A percentile compares a stretch with the other conserved stretches of the same genome.
phyloP scores from a whole-genome alignment of 2,329 filamentous ascomycete species.

The Pestalotiopsis sp. region DNA sequence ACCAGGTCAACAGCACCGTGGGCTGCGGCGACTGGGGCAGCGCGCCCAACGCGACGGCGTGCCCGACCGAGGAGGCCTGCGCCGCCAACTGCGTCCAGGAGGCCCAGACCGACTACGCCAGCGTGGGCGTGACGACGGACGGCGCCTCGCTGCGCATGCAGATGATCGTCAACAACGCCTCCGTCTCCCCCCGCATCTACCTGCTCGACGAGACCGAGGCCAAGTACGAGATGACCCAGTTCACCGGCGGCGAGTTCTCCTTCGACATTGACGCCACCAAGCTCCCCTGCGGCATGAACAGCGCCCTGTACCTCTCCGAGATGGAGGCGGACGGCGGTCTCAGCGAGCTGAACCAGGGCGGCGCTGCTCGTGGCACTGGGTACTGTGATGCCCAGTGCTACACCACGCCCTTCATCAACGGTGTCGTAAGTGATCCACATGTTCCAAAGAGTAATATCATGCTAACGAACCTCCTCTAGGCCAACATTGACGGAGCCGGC shows the following conservation, averaged over 20 bases:
- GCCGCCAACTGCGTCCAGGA: conserved; percentile 54
- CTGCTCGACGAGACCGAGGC: conserved; percentile 53
- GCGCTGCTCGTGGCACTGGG: conserved; percentile 36
- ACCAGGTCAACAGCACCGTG: conserved; percentile 33
- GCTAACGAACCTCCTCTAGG: conserved; percentile 22
- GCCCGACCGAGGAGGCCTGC: conserved; percentile 49
- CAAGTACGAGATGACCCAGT: conserved; percentile 59
- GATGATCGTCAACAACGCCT: conserved; percentile 29
- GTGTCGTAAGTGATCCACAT: conserved; percentile 26
- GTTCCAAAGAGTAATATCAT: not conserved
- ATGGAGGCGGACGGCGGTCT: conserved; percentile 60
- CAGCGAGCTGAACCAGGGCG: conserved; percentile 39
- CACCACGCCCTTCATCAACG: conserved; percentile 36
- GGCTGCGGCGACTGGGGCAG: conserved; percentile 35
- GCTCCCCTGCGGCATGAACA: conserved; percentile 63
- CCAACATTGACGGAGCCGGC: conserved; percentile 32
- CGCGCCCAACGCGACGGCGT: conserved; percentile 40
- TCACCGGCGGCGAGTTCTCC: conserved; percentile 60
- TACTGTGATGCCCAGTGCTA: conserved; percentile 40
- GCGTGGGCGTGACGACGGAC: conserved; percentile 30
- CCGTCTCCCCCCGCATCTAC: conserved; percentile 51
- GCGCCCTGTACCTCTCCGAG: conserved; percentile 60
- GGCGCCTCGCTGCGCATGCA: conserved; percentile 39
- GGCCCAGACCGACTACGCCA: conserved; percentile 45
- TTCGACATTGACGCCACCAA: conserved; percentile 65